Base-by-base conservation (phyloP, 768 basidiomycete species). In the Serendipita vermifera region DNA sequence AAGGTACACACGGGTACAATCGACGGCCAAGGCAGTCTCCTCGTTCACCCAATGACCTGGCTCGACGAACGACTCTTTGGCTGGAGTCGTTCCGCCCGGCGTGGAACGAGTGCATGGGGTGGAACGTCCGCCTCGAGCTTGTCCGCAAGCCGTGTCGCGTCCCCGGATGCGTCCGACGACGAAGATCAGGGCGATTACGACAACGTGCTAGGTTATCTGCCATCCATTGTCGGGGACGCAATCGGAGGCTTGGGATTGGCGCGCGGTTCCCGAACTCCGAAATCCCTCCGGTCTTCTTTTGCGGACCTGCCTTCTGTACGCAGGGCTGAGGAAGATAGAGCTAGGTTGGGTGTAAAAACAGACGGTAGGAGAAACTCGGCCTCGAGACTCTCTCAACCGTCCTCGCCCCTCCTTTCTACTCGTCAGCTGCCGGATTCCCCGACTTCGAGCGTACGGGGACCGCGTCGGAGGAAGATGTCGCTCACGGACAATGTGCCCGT, bases 181-280 rank as follows among this genome's bases (percentile, higher is more conserved):
- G 89, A 92, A 64, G 88, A 89, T 53, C 77, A 79, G 46, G 90
- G 88, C 36, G 91, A 94, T 69, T 93, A 93, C 66, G 91, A 94
- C 66, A 80, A 93, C 68, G 85, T 92, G 43, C 76, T 90, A 46
- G 78, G 81, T 7, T 73, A 82, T 59, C 68, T 90, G 55, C 75
- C 75, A 17, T 62, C 69, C 7, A 72, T 77, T 55, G 79, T 79
- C 55, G 77, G 77, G 0, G 54, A 64, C 64, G 57, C 60, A 61
- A 59, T 62, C 65, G 59, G 67, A 35, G 61, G 65, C 61, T 79
- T 31, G 22, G 77, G 62, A 67, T 29, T 51, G 22, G n/a, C 15
- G 7, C 46, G 46, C 20, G n/a, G n/a, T n/a, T 51, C 46, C 22
- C 26, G 32, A 31, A 51, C 46, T 24, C 46, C 72, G 26, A 77